phyloP scores from a whole-genome alignment of 2,329 filamentous ascomycete genomes.

The Colletotrichum sp. region DNA sequence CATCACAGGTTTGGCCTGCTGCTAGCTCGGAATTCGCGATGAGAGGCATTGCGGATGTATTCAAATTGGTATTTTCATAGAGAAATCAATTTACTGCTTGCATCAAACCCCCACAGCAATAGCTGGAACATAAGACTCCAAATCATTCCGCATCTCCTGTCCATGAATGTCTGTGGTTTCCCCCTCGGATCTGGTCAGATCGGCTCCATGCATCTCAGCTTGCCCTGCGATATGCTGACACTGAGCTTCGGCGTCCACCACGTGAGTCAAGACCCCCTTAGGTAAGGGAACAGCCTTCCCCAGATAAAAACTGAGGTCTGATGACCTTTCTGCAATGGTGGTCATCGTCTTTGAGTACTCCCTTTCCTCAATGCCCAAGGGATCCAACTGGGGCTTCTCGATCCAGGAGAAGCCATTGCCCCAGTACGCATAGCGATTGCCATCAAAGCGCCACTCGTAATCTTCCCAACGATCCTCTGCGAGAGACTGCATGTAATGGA shows the following conservation, averaged over 20 bases:
- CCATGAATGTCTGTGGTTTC: background rate
- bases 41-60: accelerated
- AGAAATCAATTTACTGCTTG: background rate
- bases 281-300: background rate
- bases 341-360: background rate
- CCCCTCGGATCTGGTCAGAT: background rate
- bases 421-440: background rate
- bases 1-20: accelerated
- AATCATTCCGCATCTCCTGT: background rate
- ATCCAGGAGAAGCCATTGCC: background rate
- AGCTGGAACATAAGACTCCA: background rate
- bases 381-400: background rate
- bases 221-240: background rate
- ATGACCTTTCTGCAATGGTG: background rate
- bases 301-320: background rate
- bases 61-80: background rate
- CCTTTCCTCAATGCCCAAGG: background rate
- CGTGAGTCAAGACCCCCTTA: accelerated
- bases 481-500: background rate
- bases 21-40: accelerated
- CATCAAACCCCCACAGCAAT: background rate
- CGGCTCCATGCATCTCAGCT: accelerated
- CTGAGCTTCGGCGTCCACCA: background rate
- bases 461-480: background rate
- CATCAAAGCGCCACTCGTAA: background rate